Conservation (phyloP, 208 protist genomes). For the Balamuthia mandrillaris region DNA sequence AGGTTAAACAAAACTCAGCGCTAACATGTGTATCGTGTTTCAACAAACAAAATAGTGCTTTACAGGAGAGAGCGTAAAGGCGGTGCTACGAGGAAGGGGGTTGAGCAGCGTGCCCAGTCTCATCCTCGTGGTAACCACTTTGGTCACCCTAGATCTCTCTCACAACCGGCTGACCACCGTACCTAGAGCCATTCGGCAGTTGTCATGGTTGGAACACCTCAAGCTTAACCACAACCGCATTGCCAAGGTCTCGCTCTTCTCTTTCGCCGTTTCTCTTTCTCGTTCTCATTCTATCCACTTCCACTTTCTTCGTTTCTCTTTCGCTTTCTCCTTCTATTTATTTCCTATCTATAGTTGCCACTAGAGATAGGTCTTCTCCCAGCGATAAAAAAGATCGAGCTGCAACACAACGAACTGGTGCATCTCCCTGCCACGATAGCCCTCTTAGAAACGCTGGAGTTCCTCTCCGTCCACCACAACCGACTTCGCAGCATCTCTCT, state of each 20-base stretch:
- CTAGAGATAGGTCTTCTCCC: not conserved
- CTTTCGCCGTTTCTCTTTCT: not conserved
- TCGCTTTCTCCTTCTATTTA: too few relatives aligned
- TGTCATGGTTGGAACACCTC: not conserved
- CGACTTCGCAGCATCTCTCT: not conserved
- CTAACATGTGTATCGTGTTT: not conserved
- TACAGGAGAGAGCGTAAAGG: constrained; percentile 19
- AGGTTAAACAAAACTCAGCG: too few relatives aligned
- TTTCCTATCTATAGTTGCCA: not conserved
- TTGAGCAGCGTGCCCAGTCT: not conserved
- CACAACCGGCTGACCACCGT: not conserved
- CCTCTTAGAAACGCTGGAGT: constrained; percentile 1
- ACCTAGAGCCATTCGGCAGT: not conserved
- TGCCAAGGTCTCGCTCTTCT: not conserved
- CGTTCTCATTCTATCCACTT: not conserved
- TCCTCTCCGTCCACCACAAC: not conserved
- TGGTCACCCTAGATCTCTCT: not conserved
- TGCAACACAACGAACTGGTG: constrained; percentile 6
- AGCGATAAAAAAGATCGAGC: not conserved
- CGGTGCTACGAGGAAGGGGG: not conserved
- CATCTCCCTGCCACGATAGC: not conserved
- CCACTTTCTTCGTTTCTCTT: not conserved
- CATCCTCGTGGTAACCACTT: not conserved
- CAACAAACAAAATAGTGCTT: not conserved
- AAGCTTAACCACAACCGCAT: not conserved